These are phyloP conservation scores for Suzukiozyma palmioleophila DNA, from an alignment of 1,139 yeast genomes.

Conservation along the genomic window DNA sequence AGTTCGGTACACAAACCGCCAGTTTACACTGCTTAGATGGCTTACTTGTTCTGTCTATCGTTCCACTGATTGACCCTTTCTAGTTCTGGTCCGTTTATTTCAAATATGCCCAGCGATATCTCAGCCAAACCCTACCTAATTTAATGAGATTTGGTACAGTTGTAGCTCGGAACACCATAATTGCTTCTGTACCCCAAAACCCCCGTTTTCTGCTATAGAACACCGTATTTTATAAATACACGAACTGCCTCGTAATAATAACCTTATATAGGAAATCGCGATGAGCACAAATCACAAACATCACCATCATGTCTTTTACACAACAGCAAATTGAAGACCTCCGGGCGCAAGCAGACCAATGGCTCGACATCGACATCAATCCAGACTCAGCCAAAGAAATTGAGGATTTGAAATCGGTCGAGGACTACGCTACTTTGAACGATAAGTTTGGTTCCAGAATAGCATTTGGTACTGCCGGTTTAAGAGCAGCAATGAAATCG, in stretches of 20 bases:
- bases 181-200: no score
- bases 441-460: conserved; percentile 54
- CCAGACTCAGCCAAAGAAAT: conserved; percentile 57
- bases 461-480: conserved; percentile 91
- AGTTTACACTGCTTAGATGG: no score
- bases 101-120: no score
- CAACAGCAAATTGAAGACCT: conserved; percentile 12
- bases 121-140: no score
- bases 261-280: neutral
- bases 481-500: conserved; percentile 83
- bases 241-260: no score
- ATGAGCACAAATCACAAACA: neutral
- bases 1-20: no score
- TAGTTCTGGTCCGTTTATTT: no score
- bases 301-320: conserved; percentile 2
- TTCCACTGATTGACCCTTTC: no score
- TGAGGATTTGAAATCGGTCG: conserved; percentile 31
- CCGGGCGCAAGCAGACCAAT: conserved; percentile 39
- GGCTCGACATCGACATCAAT: conserved; percentile 50
- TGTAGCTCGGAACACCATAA: no score
- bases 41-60: no score
- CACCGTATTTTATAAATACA: neutral
- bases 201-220: neutral
- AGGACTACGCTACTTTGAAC: conserved; percentile 44
- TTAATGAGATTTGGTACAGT: no score